Evolutionary conservation across 2,329 filamentous ascomycete species (phyloP), one percentile per base, ranked within the genome.

Genomic region (Aspergillus oerlinghausenensis): DNA sequence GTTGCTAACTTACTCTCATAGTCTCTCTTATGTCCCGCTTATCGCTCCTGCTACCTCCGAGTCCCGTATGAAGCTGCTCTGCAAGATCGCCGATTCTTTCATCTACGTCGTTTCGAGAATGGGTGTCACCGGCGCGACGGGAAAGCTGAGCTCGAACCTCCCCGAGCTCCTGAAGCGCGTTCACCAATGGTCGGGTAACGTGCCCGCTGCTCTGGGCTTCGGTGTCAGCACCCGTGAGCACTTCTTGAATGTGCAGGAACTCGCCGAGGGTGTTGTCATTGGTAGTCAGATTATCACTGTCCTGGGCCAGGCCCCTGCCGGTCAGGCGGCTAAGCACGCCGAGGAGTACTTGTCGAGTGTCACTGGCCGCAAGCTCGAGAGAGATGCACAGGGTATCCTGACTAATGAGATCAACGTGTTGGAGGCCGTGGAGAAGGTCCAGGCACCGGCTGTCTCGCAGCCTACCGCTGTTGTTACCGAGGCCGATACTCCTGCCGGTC

Each of bases 71-170:
- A 93, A 90, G 77, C 83, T 97, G 43, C 87, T 99, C 11, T 99
- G 94, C 84, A 87, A 90, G 73, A 93, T 99, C 61, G 94, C 94
- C 70, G 93, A 97, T 77, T 97, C 92, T 3, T 99, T 97, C 80
- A 96, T 99, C 77, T 99, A 99, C 73, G 92, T 99, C 60, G 94
- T 99, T 55, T 97, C 93, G 26, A 84, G 93, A 66, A 95, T 96
- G 88, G 94, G 94, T 66, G 93, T 97, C 55, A 99, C 94, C 9
- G 94, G 94, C 66, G 94, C 92, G 14, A 88, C 87, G 0, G 92
- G 92, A 35, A 86, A 86, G 26, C 78, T 99, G 68, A 96, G 90
- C 74, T 82, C 87, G 48, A 87, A 88, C 57, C 84, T 99, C 35
- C 91, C 92, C 14, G 86, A 89, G 52, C 83, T 99, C 40, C 80